Evolutionary conservation across 2,329 filamentous ascomycete species (phyloP).

Genomic region (Alternaria panax): DNA sequence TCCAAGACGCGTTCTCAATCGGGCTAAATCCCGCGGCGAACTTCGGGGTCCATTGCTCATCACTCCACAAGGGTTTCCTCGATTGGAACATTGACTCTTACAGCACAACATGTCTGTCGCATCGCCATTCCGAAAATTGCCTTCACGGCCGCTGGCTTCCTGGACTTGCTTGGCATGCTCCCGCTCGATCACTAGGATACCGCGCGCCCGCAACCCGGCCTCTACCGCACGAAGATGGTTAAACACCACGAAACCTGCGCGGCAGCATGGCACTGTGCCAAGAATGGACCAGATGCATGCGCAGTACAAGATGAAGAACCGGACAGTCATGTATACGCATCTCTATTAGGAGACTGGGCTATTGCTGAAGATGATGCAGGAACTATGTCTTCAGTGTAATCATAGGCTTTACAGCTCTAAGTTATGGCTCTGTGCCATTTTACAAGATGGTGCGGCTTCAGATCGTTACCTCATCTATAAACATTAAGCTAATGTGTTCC

Average conservation of each 20-base stretch:
- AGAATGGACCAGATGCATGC: slow-evolving; percentile 71
- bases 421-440: slow-evolving; percentile 83
- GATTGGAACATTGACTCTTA: slow-evolving; percentile 8
- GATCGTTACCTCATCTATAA: not conserved
- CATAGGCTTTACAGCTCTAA: slow-evolving; percentile 78
- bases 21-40: slow-evolving; percentile 41
- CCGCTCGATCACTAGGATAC: slow-evolving; percentile 32
- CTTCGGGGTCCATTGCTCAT: slow-evolving; percentile 30
- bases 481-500: slow-evolving; percentile 9
- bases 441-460: slow-evolving; percentile 76
- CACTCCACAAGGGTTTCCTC: slow-evolving; percentile 26
- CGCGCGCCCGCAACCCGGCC: slow-evolving; percentile 27
- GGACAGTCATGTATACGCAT: slow-evolving; percentile 66
- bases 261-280: slow-evolving; percentile 51
- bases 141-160: slow-evolving; percentile 30
- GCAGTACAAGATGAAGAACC: slow-evolving; percentile 72
- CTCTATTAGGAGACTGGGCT: not conserved
- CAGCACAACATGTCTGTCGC: slow-evolving; percentile 38
- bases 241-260: slow-evolving; percentile 40
- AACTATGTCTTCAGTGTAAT: slow-evolving; percentile 81
- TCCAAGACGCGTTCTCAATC: slow-evolving; percentile 29
- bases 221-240: slow-evolving; percentile 39
- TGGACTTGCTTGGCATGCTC: slow-evolving; percentile 51
- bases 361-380: slow-evolving; percentile 50
- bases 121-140: slow-evolving; percentile 28